Evolutionary conservation across 805 yeast genomes (phyloP).

Genomic region (Cyberlindnera nakhonratchasimensis): DNA sequence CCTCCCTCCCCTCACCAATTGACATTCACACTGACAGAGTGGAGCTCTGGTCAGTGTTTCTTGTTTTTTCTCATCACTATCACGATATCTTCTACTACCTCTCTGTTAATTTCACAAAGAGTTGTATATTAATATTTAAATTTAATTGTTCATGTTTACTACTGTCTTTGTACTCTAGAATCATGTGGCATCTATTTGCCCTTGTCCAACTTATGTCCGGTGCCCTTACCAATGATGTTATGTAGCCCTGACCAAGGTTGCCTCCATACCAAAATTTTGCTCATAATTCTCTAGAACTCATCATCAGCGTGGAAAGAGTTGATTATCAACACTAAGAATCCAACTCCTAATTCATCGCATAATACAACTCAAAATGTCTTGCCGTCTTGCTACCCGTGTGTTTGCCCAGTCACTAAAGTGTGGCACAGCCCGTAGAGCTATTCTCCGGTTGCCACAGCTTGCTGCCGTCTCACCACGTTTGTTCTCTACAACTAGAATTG

Average conservation of each 20-base stretch:
- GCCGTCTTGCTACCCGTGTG: conserved; percentile 28
- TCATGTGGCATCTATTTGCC: too few relatives aligned
- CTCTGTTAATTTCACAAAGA: background rate
- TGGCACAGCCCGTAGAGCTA: conserved; percentile 10
- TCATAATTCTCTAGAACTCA: too few relatives aligned
- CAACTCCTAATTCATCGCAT: too few relatives aligned
- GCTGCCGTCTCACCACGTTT: conserved; percentile 19
- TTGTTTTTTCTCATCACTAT: background rate
- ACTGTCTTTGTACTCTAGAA: background rate
- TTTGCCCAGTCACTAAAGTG: conserved; percentile 19
- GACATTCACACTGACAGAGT: background rate
- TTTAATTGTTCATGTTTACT: background rate
- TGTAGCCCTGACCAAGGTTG: too few relatives aligned
- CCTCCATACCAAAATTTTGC: too few relatives aligned
- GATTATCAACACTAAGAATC: too few relatives aligned
- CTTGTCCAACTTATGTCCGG: too few relatives aligned
- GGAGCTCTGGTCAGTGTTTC: background rate
- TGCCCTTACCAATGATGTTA: too few relatives aligned
- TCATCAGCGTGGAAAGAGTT: too few relatives aligned
- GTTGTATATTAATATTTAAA: conserved; percentile 4
- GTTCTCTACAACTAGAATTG: conserved; percentile 20
- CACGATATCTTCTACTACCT: background rate
- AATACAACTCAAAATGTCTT: too few relatives aligned
- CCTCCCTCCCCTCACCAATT: background rate
- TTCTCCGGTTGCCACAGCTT: conserved; percentile 9